Evolutionary conservation across 306 rosid genomes (phyloP).

Genomic region (Medicago ruthenica): DNA sequence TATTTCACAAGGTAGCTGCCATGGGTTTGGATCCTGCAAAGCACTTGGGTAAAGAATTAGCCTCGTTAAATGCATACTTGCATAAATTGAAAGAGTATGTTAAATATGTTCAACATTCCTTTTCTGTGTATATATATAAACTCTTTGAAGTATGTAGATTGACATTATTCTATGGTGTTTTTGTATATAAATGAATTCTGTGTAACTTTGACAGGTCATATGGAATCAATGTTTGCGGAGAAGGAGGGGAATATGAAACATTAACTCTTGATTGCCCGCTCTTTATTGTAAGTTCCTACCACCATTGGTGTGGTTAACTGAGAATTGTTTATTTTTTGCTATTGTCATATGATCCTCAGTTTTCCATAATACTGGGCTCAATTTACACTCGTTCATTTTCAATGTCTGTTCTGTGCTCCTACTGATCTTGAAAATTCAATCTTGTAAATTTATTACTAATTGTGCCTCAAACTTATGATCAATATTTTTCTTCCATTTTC

Average conservation of each 20-base stretch:
- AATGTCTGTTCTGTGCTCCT: slow-evolving; percentile 13
- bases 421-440: slow-evolving; percentile 35
- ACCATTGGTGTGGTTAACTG: slow-evolving; percentile 2
- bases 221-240: slow-evolving; percentile 94
- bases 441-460: slow-evolving; percentile 5
- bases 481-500: slow-evolving; percentile 29
- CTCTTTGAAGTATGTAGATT: slow-evolving; percentile 24
- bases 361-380: background rate
- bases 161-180: slow-evolving; percentile 14
- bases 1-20: slow-evolving; percentile 83
- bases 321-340: background rate
- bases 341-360: slow-evolving; percentile 18
- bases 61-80: slow-evolving; percentile 70
- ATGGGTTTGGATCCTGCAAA: slow-evolving; percentile 91
- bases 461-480: slow-evolving; percentile 6
- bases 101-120: slow-evolving; percentile 28
- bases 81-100: slow-evolving; percentile 88
- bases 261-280: slow-evolving; percentile 96
- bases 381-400: slow-evolving; percentile 34
- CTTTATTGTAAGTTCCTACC: slow-evolving; percentile 67
- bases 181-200: background rate
- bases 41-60: slow-evolving; percentile 93
- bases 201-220: slow-evolving; percentile 58
- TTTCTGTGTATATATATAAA: slow-evolving; percentile 26
- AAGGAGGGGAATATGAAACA: slow-evolving; percentile 82